Evolutionary conservation across 768 basidiomycete genomes (phyloP).

Genomic region (Mycena albidolilacea): DNA sequence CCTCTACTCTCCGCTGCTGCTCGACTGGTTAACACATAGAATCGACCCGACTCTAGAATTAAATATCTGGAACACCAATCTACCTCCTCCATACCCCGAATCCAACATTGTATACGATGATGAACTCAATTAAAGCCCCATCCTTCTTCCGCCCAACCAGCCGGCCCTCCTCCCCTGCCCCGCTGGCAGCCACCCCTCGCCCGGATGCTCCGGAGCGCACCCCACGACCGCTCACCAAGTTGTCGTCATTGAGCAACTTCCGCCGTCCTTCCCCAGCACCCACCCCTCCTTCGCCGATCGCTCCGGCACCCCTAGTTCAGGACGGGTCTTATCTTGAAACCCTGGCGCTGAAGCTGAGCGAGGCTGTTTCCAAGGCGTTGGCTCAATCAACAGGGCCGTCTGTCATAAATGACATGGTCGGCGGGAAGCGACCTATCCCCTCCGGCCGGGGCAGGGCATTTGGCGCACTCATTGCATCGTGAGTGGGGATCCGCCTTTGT

Average conservation of each 20-base stretch:
- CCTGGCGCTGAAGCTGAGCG: constrained; percentile 82
- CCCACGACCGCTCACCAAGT: constrained; percentile 68
- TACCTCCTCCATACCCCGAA: constrained; percentile 34
- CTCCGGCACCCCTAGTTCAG: constrained; percentile 69
- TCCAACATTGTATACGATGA: constrained; percentile 53
- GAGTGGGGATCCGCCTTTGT: constrained; percentile 49
- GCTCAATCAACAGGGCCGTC: constrained; percentile 73
- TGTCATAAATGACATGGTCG: constrained; percentile 65
- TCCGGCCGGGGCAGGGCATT: constrained; percentile 77
- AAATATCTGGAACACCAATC: constrained; percentile 40
- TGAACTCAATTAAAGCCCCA: constrained; percentile 78
- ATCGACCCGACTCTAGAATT: constrained; percentile 45
- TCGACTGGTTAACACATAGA: constrained; percentile 49
- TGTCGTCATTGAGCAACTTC: constrained; percentile 70
- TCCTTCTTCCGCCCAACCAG: constrained; percentile 76
- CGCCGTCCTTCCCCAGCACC: constrained; percentile 69
- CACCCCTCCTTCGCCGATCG: constrained; percentile 48
- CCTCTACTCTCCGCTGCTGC: constrained; percentile 42
- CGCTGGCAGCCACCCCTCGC: constrained; percentile 51
- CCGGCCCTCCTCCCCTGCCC: constrained; percentile 74
- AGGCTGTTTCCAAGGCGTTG: constrained; percentile 85
- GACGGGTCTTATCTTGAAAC: constrained; percentile 88
- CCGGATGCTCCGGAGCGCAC: constrained; percentile 64
- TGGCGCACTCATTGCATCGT: constrained; percentile 81
- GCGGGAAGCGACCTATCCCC: constrained; percentile 82